Base-by-base conservation (phyloP, 148 eudicot species). In the Diospyros kaki region DNA sequence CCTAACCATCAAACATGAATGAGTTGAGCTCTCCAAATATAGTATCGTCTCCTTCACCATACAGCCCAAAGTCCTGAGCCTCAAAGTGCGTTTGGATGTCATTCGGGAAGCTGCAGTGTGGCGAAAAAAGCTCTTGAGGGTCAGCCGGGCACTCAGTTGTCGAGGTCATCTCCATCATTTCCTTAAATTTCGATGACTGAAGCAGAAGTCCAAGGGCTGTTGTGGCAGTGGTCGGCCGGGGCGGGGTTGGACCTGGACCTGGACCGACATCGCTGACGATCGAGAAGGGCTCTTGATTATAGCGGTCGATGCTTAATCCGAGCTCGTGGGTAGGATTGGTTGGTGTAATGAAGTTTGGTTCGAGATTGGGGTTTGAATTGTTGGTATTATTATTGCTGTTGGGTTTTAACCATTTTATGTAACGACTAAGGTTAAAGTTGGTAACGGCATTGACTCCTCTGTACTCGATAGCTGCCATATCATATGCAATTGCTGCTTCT, bases 401-500 rank as follows among this genome's bases (percentile, higher is more conserved):
- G 54, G 93, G 90, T 66, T 86, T 87, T 54, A 85, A 76, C 83
- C 87, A 78, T 78, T 87, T 81, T 40, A 86, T 80, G 83, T 92
- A 92, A 53, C 89, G 92, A 63, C 94, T 92, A 11, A 89, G 88
- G 76, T 92, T 92, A 64, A 92, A 92, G 63, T 92, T 92, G 18
- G 97, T 92, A 60, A 92, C 91, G 0, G 97, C 97, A 42, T 90
- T 92, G 14, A 83, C 81, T n/a, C 94, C 97, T 1, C 97, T 86
- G 62, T 88, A 82, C 71, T 92, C 87, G 11, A 92, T 90, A 8
- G 97, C 94, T 11, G 97, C 97, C 77, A 88, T 85, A 76, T 92
- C 94, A 64, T 92, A 92, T 9, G 97, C 94, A 2, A 89, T 76
- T 50, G 94, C 97, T 0, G 97, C 97, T 77, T 92, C 97, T 87